Evolutionary conservation across 192 early-diverging fungal genomes (phyloP), one percentile per base, ranked within the genome.

Genomic region (Coemansia guatemalensis): DNA sequence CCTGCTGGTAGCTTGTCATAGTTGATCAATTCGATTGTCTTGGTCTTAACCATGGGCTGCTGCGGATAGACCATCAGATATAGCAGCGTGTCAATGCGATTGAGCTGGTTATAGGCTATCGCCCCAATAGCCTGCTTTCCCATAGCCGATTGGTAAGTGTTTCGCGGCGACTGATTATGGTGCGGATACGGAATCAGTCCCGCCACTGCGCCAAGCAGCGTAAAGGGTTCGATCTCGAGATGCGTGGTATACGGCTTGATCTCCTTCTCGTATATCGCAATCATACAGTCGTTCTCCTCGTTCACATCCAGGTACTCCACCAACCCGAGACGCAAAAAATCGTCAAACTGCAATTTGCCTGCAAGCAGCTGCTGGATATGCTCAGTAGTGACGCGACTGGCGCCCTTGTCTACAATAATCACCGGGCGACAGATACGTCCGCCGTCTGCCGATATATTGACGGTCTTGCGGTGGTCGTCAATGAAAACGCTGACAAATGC

Each of bases 101-200:
- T 89, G 22, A 96, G 69, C 83, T 97, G 94, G 69, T 99, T 99
- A 68, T 94, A 95, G 8, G 88, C 94, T 56, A 97, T 96, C 18
- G 92, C 92, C 18, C 96, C 96, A 55, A 99, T 99, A 33, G 97
- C 95, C 83, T 99, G 97, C 74, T 99, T 99, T 65, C 94, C 94
- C 97, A 99, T 99, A 74, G 95, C 95, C 60, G 90, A 97, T 85
- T 98, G 96, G 75, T 97, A 98, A 17, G 95, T 97, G 84, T 97
- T 97, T 81, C 96, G 90, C 29, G 96, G 95, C 58, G 92, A 94
- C 82, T 99, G 96, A 78, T 99, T 99, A 82, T 99, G 96, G 78
- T 99, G 93, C 41, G 95, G 95, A 73, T 94, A 99, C 35, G 96
- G 96, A 87, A 99, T 97, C 48, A 99, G 75, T 6, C 95, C 95